These are phyloP conservation scores for Cystobasidium tubakii DNA, from an alignment of 768 basidiomycete genomes.

Conservation along the genomic window DNA sequence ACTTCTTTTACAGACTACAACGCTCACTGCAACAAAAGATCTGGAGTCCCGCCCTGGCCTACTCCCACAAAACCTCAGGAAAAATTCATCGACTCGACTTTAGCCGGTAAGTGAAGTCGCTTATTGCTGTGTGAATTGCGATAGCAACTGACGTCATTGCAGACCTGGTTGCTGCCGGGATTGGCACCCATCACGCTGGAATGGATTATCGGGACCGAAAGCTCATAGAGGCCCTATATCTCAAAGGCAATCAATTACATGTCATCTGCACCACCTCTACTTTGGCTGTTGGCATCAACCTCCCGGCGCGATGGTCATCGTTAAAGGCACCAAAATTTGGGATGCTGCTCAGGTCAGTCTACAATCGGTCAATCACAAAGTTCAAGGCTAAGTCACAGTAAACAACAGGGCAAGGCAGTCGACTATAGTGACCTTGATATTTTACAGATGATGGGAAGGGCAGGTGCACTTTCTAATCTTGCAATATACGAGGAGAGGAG, in stretches of 20 bases:
- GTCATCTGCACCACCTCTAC: slow-evolving; percentile 65
- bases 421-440: slow-evolving; percentile 91
- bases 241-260: slow-evolving; percentile 49
- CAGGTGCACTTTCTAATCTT: slow-evolving; percentile 25
- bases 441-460: slow-evolving; percentile 70
- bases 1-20: slow-evolving; percentile 17
- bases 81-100: slow-evolving; percentile 62
- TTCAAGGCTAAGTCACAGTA: background rate
- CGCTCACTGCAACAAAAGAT: slow-evolving; percentile 44
- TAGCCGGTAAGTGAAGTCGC: slow-evolving; percentile 59
- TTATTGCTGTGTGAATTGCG: too few relatives aligned
- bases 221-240: slow-evolving; percentile 66
- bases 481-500: too few relatives aligned
- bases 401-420: slow-evolving; percentile 56
- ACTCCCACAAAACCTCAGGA: slow-evolving; percentile 47
- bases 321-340: slow-evolving; percentile 81
- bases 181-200: slow-evolving; percentile 91
- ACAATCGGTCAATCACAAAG: background rate
- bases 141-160: slow-evolving; percentile 15
- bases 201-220: slow-evolving; percentile 67
- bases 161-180: slow-evolving; percentile 66
- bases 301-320: slow-evolving; percentile 91
- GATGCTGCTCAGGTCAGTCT: slow-evolving; percentile 47
- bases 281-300: slow-evolving; percentile 89
- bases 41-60: slow-evolving; percentile 62